Conservation (phyloP, 495 filamentous ascomycete genomes). For the Aspergillus sclerotioniger region DNA sequence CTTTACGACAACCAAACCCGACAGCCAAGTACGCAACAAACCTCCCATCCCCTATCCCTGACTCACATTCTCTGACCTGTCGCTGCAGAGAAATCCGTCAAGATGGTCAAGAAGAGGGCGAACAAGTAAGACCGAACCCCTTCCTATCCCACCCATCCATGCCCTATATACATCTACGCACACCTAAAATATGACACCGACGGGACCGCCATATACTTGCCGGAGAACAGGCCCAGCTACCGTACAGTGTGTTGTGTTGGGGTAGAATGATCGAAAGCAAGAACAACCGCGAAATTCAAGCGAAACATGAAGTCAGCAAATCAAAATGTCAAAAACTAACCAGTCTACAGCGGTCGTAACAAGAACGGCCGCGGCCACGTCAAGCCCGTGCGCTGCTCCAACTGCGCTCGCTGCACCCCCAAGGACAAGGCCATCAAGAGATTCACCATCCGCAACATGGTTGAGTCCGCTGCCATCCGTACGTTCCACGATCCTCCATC, state of each 20-base stretch:
- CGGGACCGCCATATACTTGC: conserved; percentile 17
- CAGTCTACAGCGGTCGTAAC: conserved; percentile 78
- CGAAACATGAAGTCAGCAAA: not conserved
- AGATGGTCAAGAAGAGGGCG: conserved; percentile 99
- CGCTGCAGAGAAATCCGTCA: conserved; percentile 60
- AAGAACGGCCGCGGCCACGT: conserved; percentile 99
- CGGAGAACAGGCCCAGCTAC: not conserved
- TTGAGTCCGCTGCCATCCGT: conserved; percentile 99
- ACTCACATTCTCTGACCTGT: conserved; percentile 30
- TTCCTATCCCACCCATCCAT: conserved; percentile 8
- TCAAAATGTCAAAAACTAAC: conserved; percentile 15
- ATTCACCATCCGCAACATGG: conserved; percentile 99
- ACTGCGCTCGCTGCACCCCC: conserved; percentile 99
- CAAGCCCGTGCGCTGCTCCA: conserved; percentile 99
- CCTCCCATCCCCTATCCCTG: conserved; percentile 21
- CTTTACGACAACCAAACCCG: conserved; percentile 45
- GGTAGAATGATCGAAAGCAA: not conserved
- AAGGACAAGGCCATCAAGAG: conserved; percentile 99
- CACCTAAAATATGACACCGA: conserved; percentile 31
- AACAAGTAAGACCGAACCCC: conserved; percentile 70
- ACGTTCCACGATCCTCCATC: conserved; percentile 50
- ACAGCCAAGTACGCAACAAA: conserved; percentile 46
- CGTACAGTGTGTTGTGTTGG: not conserved
- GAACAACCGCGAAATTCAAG: conserved; percentile 7
- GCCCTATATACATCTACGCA: conserved; percentile 20